Base-by-base conservation (phyloP, 495 filamentous ascomycete genomes). In the Entonaema liquescens region DNA sequence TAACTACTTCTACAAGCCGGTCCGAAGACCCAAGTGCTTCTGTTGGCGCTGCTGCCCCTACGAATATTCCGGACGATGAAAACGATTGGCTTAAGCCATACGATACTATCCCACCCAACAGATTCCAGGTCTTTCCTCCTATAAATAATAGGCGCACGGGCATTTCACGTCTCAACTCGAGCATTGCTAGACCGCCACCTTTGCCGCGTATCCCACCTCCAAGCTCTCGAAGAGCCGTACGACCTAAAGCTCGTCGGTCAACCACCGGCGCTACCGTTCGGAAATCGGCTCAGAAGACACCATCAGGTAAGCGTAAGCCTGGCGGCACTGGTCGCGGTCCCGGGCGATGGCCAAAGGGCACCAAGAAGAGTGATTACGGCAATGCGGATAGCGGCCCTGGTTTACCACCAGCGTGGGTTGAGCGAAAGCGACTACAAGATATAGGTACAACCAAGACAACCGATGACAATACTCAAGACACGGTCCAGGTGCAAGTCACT, bases 81-180 rank as follows among this genome's bases (percentile, higher is more conserved):
- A 70, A 74, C 13, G 72, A 70, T 49, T 85, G 83, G 83, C 77
- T 67, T 21, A 66, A 70, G 21, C 69, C 77, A 17, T 85, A 85
- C 64, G 76, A 77, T 5, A 80, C 83, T 40, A 93, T 97, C 54
- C 92, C 93, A 0, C 85, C 91, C 1, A 90, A 86, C 33, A 86
- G 93, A 64, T 97, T 95, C 78, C 91, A 96, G 73, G 88, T 97
- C 52, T 95, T 91, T 74, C 94, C 94, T 38, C 91, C 91, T 2
- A 82, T 93, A n/a, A 90, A 88, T 23, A 77, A 75, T 25, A 75
- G 79, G 61, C 79, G 63, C 61, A 79, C 25, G 60, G 75, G 38
- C 11, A 63, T 77, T 31, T 72, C 75, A 29, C 75, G 75, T 52
- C 60, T 72, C 17, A 68, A 77, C n/a, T 71, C 75, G n/a, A 62